Evolutionary conservation across 2,329 filamentous ascomycete genomes (phyloP), one percentile per base, ranked within the genome.

Genomic region (Xylariaceae sp.): DNA sequence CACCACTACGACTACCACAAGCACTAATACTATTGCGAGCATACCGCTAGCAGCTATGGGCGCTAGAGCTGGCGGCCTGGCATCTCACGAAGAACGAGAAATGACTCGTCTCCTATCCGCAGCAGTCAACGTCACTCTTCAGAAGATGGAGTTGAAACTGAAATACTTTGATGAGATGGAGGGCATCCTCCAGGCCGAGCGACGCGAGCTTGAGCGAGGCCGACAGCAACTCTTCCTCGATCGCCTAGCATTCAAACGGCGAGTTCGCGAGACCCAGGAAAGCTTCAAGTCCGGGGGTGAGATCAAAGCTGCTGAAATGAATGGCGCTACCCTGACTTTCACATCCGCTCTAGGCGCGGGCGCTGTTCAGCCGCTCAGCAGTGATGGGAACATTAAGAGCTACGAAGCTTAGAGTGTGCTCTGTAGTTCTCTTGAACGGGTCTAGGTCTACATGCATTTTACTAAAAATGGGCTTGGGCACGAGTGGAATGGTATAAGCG

Each of bases 81-180:
- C 92, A 31, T 96, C 92, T 2, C 91, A 97, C 64, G 92, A 97
- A 71, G 94, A 99, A 72, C 88, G 95, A 55, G 91, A 96, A 72
- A 94, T 97, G 83, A 95, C 91, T 26, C 88, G 91, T 12, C 83
- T 97, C 46, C 89, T 99, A 7, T 92, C 91, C 2, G 88, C 91
- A 4, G 90, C 91, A 0, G 89, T 96, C 50, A 99, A 99, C 68
- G 80, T 95, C 9, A 92, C 89, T n/a, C 78, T 97, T 35, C 87
- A 96, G 68, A 99, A 99, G 74, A 85, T 97, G 59, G 91, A 97
- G 73, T 77, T 97, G 65, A 99, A 99, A 74, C 80, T 99, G 56
- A 86, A 90, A 67, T 95, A 97, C 70, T 99, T 99, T 73, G 87
- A 89, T 65, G 94, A 99, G 71, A 91, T 99, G 81, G 94, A 99